phyloP scores from a whole-genome alignment of 2,329 filamentous ascomycete species.

The Whalleya microplaca region DNA sequence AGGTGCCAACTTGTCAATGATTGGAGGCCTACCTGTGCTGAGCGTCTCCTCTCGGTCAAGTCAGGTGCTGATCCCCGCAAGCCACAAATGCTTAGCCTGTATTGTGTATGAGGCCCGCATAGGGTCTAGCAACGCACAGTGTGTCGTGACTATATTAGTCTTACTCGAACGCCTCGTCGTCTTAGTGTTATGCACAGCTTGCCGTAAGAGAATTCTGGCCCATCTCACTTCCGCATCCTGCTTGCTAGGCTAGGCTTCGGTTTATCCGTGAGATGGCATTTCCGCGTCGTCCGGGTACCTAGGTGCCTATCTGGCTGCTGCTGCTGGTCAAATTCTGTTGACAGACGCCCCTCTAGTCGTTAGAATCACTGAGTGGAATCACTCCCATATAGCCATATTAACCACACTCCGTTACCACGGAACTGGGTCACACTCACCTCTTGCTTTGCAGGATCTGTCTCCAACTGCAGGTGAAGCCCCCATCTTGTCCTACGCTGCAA shows the following conservation, averaged over 20 bases:
- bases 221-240: neutral
- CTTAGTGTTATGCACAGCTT: constrained; percentile 11
- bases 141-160: constrained; percentile 7
- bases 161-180: constrained; percentile 2
- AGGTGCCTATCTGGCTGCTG: neutral
- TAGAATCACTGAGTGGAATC: neutral
- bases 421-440: constrained; percentile 5
- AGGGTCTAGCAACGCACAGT: neutral
- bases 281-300: neutral
- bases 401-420: neutral
- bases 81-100: constrained; percentile 14
- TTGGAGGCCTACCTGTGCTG: constrained; percentile 4
- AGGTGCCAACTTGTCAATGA: constrained; percentile 1
- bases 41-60: constrained; percentile 7
- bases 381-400: neutral
- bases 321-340: neutral
- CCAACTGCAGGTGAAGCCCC: neutral
- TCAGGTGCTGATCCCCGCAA: constrained; percentile 10
- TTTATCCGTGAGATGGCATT: neutral
- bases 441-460: constrained; percentile 1
- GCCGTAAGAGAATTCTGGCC: neutral
- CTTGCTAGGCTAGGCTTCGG: neutral
- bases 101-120: constrained; percentile 4
- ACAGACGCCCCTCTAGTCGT: neutral
- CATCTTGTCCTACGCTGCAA: neutral